Base-by-base conservation (phyloP, 148 eudicot species). In the Selenicereus undatus region DNA sequence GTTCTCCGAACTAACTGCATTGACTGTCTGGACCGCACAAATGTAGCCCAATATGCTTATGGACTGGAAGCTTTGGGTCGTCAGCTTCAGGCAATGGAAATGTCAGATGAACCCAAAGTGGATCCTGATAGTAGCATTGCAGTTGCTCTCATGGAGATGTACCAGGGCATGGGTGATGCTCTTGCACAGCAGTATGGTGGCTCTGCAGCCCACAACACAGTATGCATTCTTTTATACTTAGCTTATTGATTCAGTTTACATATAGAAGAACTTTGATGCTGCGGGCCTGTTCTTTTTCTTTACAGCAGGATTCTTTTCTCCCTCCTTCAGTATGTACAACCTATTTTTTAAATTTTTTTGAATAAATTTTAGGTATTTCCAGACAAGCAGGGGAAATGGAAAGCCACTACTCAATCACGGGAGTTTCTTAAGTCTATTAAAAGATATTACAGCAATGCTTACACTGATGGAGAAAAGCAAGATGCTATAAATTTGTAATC, bases 121-220 rank as follows among this genome's bases (percentile, higher is more conserved):
- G 99, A 97, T 85, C 90, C 93, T 58, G 94, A 94, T 85, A 92
- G 97, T 84, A 94, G 88, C 83, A 90, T 93, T 83, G 98, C 99
- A 72, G 92, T 90, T 52, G 93, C 97, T 76, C 89, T 97, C 45
- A 97, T 97, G 98, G 98, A 91, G 75, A 94, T 97, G 93, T 97
- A 97, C 82, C 97, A 90, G 86, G 86, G 92, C 84, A 97, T 97
- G 99, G 99, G 99, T 83, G 99, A 97, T 92, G 97, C 98, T 85
- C 91, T 97, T 83, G 98, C 99, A 22, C 99, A 92, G 70, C 99
- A 97, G 81, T 97, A 97, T 85, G 99, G 98, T 87, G 99, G 99
- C 81, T 97, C 99, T 17, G 99, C 97, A 16, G 99, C 99, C 85
- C 99, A 94, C 86, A 97, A 94, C 81, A 91, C 98, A 64, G 98